A percentile compares a stretch with the other conserved stretches of the same genome.
Evolutionary conservation across 805 yeast genomes (phyloP).

Genomic region (Kodamaea kaohsiungensis): DNA sequence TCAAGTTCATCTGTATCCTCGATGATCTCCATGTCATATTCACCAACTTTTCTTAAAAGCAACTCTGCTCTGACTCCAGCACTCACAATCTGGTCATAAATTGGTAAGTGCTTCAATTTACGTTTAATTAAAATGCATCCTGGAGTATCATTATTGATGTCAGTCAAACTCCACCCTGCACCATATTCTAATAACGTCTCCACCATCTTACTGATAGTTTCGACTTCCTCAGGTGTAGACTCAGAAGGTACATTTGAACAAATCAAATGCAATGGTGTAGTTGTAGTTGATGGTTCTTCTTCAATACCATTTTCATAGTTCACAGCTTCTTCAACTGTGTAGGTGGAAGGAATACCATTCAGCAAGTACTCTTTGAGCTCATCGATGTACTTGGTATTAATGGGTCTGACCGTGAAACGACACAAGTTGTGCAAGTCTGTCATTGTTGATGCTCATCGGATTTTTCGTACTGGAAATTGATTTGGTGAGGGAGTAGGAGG

Average conservation of each 20-base stretch:
- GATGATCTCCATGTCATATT: slow-evolving; percentile 61
- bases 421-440: slow-evolving; percentile 73
- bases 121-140: slow-evolving; percentile 75
- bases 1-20: slow-evolving; percentile 35
- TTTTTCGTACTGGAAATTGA: background rate
- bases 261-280: slow-evolving; percentile 78
- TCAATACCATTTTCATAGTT: slow-evolving; percentile 50
- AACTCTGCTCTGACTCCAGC: slow-evolving; percentile 94
- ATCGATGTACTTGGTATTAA: slow-evolving; percentile 45
- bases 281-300: slow-evolving; percentile 45
- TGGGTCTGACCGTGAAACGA: slow-evolving; percentile 50
- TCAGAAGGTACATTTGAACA: slow-evolving; percentile 56
- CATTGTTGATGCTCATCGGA: slow-evolving; percentile 38
- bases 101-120: slow-evolving; percentile 36
- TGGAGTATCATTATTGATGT: slow-evolving; percentile 72
- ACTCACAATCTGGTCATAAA: slow-evolving; percentile 58
- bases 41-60: slow-evolving; percentile 68
- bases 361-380: slow-evolving; percentile 49
- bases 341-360: slow-evolving; percentile 79
- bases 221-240: slow-evolving; percentile 40
- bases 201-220: slow-evolving; percentile 54
- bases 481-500: background rate
- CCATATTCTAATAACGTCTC: slow-evolving; percentile 75
- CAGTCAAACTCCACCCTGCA: slow-evolving; percentile 88
- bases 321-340: slow-evolving; percentile 75